Evolutionary conservation across 805 yeast genomes (phyloP), one percentile per base, ranked within the genome.

Genomic region (Scheffersomyces lignosus): DNA sequence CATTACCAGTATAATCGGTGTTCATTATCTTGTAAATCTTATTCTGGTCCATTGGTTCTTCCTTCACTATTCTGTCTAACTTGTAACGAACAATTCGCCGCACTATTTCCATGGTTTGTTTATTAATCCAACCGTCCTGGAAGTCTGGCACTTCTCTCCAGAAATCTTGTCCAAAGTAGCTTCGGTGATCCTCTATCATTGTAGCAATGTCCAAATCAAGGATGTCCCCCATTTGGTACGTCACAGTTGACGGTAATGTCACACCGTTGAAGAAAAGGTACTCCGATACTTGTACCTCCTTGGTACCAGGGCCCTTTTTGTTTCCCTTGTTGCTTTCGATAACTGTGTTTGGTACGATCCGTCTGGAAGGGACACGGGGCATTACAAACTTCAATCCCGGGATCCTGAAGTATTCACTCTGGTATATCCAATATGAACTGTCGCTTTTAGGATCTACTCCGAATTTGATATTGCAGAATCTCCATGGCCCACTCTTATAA

Each of bases 401-500:
- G 4, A 78, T 66, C 25, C 89, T 75, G 63, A 90, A 93, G 37
- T 86, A 82, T 60, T 90, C 97, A 15, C 90, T 83, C 62, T 93
- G 99, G 55, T 79, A 88, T 23, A 59, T 60, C 41, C 86, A 81
- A 48, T 70, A 81, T 9, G 66, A 55, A 1, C 62, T 50, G 31
- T 83, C 79, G 2, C 60, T 49, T 28, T 76, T 65, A 0, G 98
- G 97, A 60, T 91, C 87, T 27, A 81, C 70, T 1, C 96, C 97
- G 47, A 81, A 79, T 46, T 68, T 75, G 30, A 89, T 80, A 56
- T 83, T 88, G 8, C 93, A 78, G 41, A 87, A 88, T 49, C 98
- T 74, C 96, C 96, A 93, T 0, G 98, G 99, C 0, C 99, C 99
- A 52, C 84, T 85, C 25, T 84, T 79, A 56, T 81, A 85, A 28